Conservation (phyloP, 306 rosid species). For the Dalbergia oliveri region DNA sequence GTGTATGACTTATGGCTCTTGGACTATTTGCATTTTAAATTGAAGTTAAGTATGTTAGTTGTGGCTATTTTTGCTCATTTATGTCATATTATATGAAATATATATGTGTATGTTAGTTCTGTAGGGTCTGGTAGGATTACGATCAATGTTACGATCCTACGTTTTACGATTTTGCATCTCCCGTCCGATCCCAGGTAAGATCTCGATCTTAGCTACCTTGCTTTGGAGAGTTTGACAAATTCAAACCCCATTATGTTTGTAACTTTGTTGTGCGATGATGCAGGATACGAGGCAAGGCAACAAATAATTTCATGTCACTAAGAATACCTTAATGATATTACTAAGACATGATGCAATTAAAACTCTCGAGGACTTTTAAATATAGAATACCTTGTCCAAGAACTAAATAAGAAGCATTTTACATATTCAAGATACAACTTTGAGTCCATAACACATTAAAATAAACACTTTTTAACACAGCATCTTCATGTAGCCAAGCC, state of each 20-base stretch:
- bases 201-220: no score
- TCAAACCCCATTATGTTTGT: constrained; percentile 22
- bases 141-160: no score
- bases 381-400: constrained; percentile 8
- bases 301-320: constrained; percentile 1
- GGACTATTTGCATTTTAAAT: no score
- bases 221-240: constrained; percentile 37
- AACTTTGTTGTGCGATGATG: constrained; percentile 13
- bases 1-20: no score
- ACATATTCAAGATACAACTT: constrained; percentile 16
- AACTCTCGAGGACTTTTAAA: neutral
- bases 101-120: no score
- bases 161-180: no score
- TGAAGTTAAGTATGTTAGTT: no score
- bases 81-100: no score
- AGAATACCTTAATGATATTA: neutral
- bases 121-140: no score
- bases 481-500: constrained; percentile 14
- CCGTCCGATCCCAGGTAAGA: no score
- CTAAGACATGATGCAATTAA: constrained; percentile 32
- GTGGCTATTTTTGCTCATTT: no score
- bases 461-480: neutral
- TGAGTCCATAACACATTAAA: neutral
- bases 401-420: constrained; percentile 8
- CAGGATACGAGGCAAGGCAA: constrained; percentile 42